Evolutionary conservation across 495 filamentous ascomycete species (phyloP).

Genomic region (Hyphodiscus hymeniophilus): DNA sequence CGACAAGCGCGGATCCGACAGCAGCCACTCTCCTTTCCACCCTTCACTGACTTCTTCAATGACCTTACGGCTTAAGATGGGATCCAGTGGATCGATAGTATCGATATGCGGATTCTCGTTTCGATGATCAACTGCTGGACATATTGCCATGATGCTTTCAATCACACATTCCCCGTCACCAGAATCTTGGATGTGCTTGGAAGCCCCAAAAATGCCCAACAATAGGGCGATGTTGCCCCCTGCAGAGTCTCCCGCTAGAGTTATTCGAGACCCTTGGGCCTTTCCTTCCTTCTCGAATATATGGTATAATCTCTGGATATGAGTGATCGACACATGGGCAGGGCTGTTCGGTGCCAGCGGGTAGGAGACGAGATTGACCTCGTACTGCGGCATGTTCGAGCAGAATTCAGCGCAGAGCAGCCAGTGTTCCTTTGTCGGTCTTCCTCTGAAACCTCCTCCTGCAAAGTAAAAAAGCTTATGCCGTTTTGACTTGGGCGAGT

Average conservation of each 20-base stretch:
- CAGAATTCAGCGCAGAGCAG: slow-evolving; percentile 23
- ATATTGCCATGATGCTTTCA: slow-evolving; percentile 26
- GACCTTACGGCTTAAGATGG: slow-evolving; percentile 27
- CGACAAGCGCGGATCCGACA: too few species aligned
- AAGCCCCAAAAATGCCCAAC: too few species aligned
- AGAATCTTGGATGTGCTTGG: background rate
- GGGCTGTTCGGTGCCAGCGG: background rate
- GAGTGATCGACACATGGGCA: too few species aligned
- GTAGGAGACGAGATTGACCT: background rate
- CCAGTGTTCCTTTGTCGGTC: slow-evolving; percentile 29
- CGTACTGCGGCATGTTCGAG: background rate
- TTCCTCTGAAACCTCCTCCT: slow-evolving; percentile 29
- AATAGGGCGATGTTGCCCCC: too few species aligned
- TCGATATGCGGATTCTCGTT: slow-evolving; percentile 28
- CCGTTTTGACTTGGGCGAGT: background rate
- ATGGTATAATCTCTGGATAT: too few species aligned
- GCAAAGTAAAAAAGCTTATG: slow-evolving; percentile 31
- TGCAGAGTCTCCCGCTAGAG: too few species aligned
- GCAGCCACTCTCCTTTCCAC: background rate
- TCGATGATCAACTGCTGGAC: slow-evolving; percentile 29
- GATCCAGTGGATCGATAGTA: slow-evolving; percentile 22
- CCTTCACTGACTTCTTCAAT: slow-evolving; percentile 9
- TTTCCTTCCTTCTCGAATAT: too few species aligned
- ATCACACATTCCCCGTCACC: background rate
- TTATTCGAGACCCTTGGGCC: too few species aligned